Percentiles rank a stretch among this genome's conserved stretches.
These are phyloP conservation scores for Penicillium malachiteum DNA, from an alignment of 495 filamentous ascomycete species.

Conservation along the genomic window DNA sequence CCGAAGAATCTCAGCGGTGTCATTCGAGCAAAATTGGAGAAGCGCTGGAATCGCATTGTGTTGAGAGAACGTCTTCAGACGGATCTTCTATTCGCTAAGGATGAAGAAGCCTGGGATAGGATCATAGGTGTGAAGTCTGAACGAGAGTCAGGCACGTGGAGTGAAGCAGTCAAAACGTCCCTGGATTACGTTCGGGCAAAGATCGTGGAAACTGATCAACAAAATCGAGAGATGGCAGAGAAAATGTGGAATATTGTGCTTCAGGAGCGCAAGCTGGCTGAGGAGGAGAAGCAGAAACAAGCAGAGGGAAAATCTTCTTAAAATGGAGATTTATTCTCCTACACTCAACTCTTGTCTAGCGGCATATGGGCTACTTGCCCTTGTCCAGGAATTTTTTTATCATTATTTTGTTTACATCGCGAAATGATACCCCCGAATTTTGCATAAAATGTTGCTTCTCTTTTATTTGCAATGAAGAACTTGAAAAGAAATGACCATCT, in stretches of 20 bases:
- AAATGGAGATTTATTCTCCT: background rate
- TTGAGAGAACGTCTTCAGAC: constrained; percentile 30
- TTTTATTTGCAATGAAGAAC: constrained; percentile 1
- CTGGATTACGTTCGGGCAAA: constrained; percentile 19
- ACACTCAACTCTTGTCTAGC: background rate
- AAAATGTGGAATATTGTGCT: constrained; percentile 46
- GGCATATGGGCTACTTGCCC: background rate
- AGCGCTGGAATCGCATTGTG: constrained; percentile 35
- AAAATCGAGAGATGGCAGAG: constrained; percentile 31
- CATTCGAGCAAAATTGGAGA: constrained; percentile 52
- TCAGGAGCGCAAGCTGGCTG: constrained; percentile 37
- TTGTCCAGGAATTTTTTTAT: background rate
- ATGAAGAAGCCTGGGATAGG: constrained; percentile 61
- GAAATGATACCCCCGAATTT: constrained; percentile 8
- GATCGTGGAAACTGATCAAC: constrained; percentile 25
- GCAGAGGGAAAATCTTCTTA: background rate
- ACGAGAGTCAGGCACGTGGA: constrained; percentile 26
- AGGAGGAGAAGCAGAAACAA: constrained; percentile 24
- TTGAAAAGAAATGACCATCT: too few species aligned
- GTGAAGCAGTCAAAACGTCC: constrained; percentile 13
- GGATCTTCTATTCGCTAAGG: constrained; percentile 40
- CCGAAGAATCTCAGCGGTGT: constrained; percentile 55
- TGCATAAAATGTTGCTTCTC: background rate
- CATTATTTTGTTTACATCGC: background rate
- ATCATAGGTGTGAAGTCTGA: constrained; percentile 16